phyloP scores from a whole-genome alignment of 768 basidiomycete species.

The Auricularia sp. region DNA sequence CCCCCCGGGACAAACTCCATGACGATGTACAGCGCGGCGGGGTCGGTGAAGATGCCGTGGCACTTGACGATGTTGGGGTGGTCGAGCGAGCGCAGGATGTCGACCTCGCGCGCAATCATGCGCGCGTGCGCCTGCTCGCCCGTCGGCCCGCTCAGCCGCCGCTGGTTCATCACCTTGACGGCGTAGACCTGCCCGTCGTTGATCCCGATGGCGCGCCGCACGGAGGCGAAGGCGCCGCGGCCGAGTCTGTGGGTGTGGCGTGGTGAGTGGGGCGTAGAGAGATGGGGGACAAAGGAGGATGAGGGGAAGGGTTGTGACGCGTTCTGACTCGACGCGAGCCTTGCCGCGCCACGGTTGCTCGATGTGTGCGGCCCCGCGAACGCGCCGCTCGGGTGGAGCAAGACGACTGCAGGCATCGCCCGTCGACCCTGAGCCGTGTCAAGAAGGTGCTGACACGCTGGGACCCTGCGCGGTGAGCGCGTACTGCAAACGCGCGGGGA shows the following conservation, averaged over 20 bases:
- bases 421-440: too few species aligned
- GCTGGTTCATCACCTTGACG: conserved; percentile 47
- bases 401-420: too few species aligned
- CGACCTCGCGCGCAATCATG: conserved; percentile 61
- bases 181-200: conserved; percentile 68
- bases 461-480: too few species aligned
- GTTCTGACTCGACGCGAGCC: too few species aligned
- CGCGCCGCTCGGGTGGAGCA: too few species aligned
- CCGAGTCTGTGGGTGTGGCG: conserved; percentile 39
- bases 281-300: too few species aligned
- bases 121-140: conserved; percentile 16
- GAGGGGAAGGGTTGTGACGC: too few species aligned
- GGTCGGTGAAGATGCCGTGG: conserved; percentile 65
- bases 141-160: conserved; percentile 10
- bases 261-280: background rate
- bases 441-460: too few species aligned
- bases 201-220: conserved; percentile 70
- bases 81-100: conserved; percentile 63
- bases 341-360: too few species aligned
- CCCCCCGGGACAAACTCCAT: conserved; percentile 32
- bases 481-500: too few species aligned
- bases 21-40: conserved; percentile 29
- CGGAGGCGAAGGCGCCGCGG: conserved; percentile 85
- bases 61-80: conserved; percentile 80
- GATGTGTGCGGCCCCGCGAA: too few species aligned